A percentile compares a stretch with the other conserved stretches of the same genome.
phyloP scores from a whole-genome alignment of 1,139 yeast species.

The Trichomonascaceae sp. region DNA sequence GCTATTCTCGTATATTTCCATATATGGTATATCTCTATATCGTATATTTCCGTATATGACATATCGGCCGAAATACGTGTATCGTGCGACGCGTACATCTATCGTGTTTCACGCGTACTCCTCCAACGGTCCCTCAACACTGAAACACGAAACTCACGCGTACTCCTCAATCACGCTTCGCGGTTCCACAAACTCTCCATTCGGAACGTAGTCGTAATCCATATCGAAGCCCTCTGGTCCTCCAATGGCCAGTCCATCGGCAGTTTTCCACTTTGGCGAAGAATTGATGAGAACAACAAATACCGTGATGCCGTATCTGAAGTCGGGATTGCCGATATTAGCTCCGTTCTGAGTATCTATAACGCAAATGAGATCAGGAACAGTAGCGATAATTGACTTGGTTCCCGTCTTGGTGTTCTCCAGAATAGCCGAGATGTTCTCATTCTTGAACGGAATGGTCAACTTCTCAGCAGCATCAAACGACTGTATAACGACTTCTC shows the following conservation, averaged over 20 bases:
- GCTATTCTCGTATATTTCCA: too few species aligned
- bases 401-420: conserved; percentile 19
- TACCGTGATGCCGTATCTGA: conserved; percentile 41
- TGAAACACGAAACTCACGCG: too few species aligned
- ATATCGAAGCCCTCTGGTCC: conserved; percentile 39
- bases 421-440: conserved; percentile 36
- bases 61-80: too few species aligned
- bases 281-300: conserved; percentile 41
- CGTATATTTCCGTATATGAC: neutral
- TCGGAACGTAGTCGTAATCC: conserved; percentile 34
- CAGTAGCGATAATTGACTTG: conserved; percentile 34
- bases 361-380: conserved; percentile 44
- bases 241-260: conserved; percentile 35
- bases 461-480: conserved; percentile 15
- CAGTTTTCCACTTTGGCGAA: conserved; percentile 32
- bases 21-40: neutral
- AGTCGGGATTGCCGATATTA: conserved; percentile 47
- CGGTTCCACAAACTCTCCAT: conserved; percentile 35
- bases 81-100: too few species aligned
- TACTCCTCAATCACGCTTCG: conserved; percentile 39
- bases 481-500: conserved; percentile 40
- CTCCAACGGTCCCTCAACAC: too few species aligned
- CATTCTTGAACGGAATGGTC: conserved; percentile 43
- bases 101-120: too few species aligned
- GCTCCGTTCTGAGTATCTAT: conserved; percentile 41